A percentile compares a stretch with the other conserved stretches of the same genome.
Evolutionary conservation across 1,284 basidiomycete genomes (phyloP).

Genomic region (Wolfiporia cocos): DNA sequence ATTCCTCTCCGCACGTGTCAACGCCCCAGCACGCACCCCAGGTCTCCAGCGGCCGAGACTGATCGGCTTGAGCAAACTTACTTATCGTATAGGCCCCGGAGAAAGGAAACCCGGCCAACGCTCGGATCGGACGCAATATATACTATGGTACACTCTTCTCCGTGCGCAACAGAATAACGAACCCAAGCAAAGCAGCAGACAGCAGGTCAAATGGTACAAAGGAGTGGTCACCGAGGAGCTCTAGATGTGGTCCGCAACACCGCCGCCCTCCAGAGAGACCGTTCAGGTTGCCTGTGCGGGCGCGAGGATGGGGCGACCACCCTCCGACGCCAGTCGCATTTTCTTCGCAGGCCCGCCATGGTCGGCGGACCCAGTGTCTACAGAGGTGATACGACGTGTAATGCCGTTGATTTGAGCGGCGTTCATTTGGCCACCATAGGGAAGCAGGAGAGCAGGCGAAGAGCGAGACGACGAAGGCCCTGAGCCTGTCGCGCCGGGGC

Average conservation of each 20-base stretch:
- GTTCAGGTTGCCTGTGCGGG: slow-evolving; percentile 15
- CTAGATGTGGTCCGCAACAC: not conserved
- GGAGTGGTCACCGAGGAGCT: not conserved
- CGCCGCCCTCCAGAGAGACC: not conserved
- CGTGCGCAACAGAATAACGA: slow-evolving; percentile 1
- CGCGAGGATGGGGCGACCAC: slow-evolving; percentile 16
- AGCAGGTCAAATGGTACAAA: slow-evolving; percentile 3
- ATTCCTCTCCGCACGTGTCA: no score
- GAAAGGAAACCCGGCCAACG: no score
- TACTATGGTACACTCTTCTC: slow-evolving; percentile 7
- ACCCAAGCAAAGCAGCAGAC: slow-evolving; percentile 9
- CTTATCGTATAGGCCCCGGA: no score
- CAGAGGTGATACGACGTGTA: slow-evolving; percentile 25
- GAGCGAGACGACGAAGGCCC: slow-evolving; percentile 19
- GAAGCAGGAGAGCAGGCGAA: slow-evolving; percentile 41
- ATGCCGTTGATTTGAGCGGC: slow-evolving; percentile 10
- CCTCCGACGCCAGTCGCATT: slow-evolving; percentile 39
- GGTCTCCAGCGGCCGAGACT: no score
- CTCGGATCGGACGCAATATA: no score
- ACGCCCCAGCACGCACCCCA: no score
- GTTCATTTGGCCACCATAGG: slow-evolving; percentile 33
- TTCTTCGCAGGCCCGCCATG: slow-evolving; percentile 36
- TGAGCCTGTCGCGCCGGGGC: slow-evolving; percentile 14
- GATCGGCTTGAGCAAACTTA: no score
- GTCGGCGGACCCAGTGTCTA: slow-evolving; percentile 22